Conservation (phyloP, 2,329 filamentous ascomycete species). For the Alternaria ethzedia region DNA sequence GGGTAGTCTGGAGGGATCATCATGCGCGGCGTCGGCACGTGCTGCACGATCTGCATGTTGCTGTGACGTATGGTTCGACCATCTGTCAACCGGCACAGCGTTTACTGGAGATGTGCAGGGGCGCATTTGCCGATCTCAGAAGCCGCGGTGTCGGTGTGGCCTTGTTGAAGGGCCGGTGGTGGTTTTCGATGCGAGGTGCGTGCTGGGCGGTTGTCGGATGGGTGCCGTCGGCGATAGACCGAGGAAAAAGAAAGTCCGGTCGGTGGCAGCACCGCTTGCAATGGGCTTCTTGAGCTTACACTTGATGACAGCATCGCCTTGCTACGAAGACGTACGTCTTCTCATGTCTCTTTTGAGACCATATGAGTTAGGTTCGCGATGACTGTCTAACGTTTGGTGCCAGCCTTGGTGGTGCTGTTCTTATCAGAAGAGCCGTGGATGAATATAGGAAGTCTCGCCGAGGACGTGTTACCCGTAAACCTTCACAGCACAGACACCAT, state of each 20-base stretch:
- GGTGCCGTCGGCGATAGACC: not conserved
- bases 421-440: not conserved
- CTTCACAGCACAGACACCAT: not conserved
- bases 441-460: not conserved
- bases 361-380: not conserved
- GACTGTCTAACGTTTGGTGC: not conserved
- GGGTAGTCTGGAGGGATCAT: slow-evolving; percentile 24
- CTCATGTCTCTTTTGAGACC: not conserved
- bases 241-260: not conserved
- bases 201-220: not conserved
- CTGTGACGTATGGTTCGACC: slow-evolving; percentile 17
- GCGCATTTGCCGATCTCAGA: slow-evolving; percentile 13
- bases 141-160: slow-evolving; percentile 6
- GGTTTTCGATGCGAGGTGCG: not conserved
- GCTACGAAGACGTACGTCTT: not conserved
- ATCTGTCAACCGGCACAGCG: not conserved
- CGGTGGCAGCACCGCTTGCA: not conserved
- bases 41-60: slow-evolving; percentile 10
- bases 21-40: slow-evolving; percentile 3
- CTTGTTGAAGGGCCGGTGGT: slow-evolving; percentile 1
- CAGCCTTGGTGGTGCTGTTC: not conserved
- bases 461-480: not conserved
- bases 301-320: not conserved
- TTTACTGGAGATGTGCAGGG: not conserved
- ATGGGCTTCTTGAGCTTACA: not conserved